Evolutionary conservation across 768 basidiomycete species (phyloP), one percentile per base, ranked within the genome.

Genomic region (Pisolithus orientalis): DNA sequence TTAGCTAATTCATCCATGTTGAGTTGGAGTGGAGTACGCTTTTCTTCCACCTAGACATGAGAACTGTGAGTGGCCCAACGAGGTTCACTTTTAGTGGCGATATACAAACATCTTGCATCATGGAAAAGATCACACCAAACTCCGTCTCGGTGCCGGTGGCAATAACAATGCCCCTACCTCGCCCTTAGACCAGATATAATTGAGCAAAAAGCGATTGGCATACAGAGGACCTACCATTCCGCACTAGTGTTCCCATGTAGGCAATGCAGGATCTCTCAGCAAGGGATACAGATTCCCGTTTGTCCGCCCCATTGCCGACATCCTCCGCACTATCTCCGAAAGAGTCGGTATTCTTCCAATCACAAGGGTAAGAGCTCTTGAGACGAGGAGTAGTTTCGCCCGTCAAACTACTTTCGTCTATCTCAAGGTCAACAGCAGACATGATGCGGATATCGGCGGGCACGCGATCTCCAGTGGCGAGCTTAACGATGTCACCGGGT

Each of bases 1-100:
- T 92, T 87, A 1, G 95, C 94, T 6, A 98, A 82, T 61, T 97
- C 94, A 66, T 98, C 94, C 94, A 98, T 98, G 65, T 79, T 89
- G 11, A 90, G 72, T 63, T 98, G 94, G 27, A 98, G 72, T 0
- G 93, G 95, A 4, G 94, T 97, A 48, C 93, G 82, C 64, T 85
- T 86, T 70, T 97, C 94, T 57, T 94, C 92, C 40, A 84, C 76
- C 74, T 82, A 29, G 25, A 27, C 14, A 37, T 31, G 32, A 40
- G 17, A 49, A 34, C 9, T 9, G 46, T 39, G 31, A 56, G 44
- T 10, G 28, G 24, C 34, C 16, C 40, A 9, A 48, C 5, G 37
- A 21, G 21, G 11, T 53, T 28, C 39, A 48, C 10, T 16, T 1
- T 6, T 14, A 34, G 8, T 28, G 7, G 32, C 13, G 6, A 5